A percentile compares a stretch with the other conserved stretches of the same genome.
Evolutionary conservation across 2,329 filamentous ascomycete species (phyloP).

Genomic region (Trichoderma sp.): DNA sequence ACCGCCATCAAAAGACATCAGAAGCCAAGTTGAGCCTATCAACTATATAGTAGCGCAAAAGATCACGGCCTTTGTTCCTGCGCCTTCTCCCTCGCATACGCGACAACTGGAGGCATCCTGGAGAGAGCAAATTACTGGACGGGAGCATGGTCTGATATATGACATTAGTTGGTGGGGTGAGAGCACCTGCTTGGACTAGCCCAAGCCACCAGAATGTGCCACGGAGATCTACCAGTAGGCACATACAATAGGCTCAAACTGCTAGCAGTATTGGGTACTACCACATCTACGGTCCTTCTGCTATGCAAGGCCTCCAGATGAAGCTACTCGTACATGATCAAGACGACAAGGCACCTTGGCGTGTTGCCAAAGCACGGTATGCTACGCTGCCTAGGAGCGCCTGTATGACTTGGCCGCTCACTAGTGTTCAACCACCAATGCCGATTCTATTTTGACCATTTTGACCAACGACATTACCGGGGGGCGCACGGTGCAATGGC

Average conservation of each 20-base stretch:
- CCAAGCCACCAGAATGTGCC: constrained; percentile 5
- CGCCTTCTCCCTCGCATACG: constrained; percentile 7
- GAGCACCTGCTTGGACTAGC: background rate
- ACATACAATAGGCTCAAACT: background rate
- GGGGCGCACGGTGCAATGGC: background rate
- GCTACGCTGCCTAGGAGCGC: background rate
- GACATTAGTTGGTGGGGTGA: constrained; percentile 14
- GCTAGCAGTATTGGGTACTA: background rate
- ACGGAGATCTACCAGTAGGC: background rate
- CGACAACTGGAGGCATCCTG: background rate
- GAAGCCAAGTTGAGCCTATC: background rate
- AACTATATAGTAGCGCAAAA: background rate
- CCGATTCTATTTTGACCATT: background rate
- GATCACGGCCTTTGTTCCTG: background rate
- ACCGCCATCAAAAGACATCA: background rate
- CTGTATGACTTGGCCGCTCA: background rate
- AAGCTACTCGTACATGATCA: background rate
- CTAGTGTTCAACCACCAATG: background rate
- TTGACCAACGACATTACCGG: background rate
- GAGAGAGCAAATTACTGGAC: constrained; percentile 5
- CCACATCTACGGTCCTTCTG: background rate
- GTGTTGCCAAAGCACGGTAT: background rate
- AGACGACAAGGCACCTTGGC: background rate
- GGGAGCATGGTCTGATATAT: constrained; percentile 13
- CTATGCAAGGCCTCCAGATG: background rate